These are phyloP conservation scores for Evernia prunastri DNA, from an alignment of 495 filamentous ascomycete species.

Conservation along the genomic window DNA sequence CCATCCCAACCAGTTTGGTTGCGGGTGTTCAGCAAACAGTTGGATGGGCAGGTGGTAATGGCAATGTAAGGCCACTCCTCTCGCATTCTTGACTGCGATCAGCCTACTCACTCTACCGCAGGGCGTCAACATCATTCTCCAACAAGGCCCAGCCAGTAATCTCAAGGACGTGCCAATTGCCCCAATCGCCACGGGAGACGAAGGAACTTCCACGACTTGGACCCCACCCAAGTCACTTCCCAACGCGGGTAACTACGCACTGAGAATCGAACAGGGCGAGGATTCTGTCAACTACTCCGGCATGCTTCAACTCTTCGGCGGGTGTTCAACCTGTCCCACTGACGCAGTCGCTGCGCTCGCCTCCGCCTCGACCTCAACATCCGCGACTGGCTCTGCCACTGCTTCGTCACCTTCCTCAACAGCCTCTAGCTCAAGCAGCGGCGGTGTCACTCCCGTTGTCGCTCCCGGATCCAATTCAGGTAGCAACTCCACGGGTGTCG, in stretches of 20 bases:
- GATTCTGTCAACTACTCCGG: slow-evolving; percentile 43
- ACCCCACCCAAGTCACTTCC: slow-evolving; percentile 34
- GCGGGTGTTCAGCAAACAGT: slow-evolving; percentile 35
- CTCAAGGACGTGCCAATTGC: slow-evolving; percentile 36
- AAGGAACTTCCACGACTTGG: slow-evolving; percentile 39
- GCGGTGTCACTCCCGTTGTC: slow-evolving; percentile 4
- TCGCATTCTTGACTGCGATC: neutral
- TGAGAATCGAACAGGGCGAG: slow-evolving; percentile 40
- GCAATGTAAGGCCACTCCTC: slow-evolving; percentile 27
- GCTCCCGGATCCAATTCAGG: neutral
- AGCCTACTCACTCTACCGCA: slow-evolving; percentile 9
- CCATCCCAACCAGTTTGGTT: slow-evolving; percentile 36
- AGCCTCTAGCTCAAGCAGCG: slow-evolving; percentile 10
- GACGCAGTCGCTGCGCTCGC: slow-evolving; percentile 14
- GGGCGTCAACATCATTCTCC: slow-evolving; percentile 40
- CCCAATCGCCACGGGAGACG: slow-evolving; percentile 33
- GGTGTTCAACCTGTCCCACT: slow-evolving; percentile 17
- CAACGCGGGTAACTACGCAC: slow-evolving; percentile 40
- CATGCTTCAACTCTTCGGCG: slow-evolving; percentile 31
- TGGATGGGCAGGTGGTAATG: slow-evolving; percentile 38
- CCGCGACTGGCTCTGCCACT: slow-evolving; percentile 8
- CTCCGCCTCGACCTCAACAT: slow-evolving; percentile 5
- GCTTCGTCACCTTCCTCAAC: slow-evolving; percentile 14
- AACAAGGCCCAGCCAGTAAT: slow-evolving; percentile 37
- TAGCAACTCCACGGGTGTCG: slow-evolving; percentile 15